Evolutionary conservation across 805 yeast species (phyloP).

Genomic region (Pichia exigua): DNA sequence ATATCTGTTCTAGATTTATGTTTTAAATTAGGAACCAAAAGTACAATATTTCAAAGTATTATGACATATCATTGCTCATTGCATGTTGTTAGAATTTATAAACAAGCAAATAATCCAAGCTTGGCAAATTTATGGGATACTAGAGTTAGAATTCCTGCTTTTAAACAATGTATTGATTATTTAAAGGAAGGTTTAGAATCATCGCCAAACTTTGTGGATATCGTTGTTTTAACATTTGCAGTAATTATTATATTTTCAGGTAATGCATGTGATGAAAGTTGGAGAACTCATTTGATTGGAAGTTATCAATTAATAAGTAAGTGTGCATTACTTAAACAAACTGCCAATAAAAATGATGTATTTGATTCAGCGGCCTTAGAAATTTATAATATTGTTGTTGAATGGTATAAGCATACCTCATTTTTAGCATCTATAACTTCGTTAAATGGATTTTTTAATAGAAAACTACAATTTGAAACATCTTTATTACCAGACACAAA

Average conservation of each 20-base stretch:
- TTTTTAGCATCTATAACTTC: conserved; percentile 5
- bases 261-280: conserved; percentile 7
- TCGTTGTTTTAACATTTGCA: conserved; percentile 7
- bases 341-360: not conserved
- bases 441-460: conserved; percentile 4
- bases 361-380: conserved; percentile 6
- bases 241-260: conserved; percentile 10
- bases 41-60: conserved; percentile 10
- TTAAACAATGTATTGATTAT: conserved; percentile 9
- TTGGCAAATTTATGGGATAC: conserved; percentile 8
- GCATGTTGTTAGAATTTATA: conserved; percentile 8
- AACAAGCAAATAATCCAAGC: not conserved
- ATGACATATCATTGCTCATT: conserved; percentile 10
- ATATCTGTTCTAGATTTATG: not conserved
- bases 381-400: conserved; percentile 2
- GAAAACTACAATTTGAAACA: not conserved
- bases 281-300: conserved; percentile 12
- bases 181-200: conserved; percentile 4
- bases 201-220: conserved; percentile 2
- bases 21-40: conserved; percentile 5
- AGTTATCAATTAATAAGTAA: conserved; percentile 7
- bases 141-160: conserved; percentile 5
- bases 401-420: conserved; percentile 10
- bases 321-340: not conserved
- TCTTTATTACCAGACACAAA: not conserved